Evolutionary conservation across 1,284 basidiomycete genomes (phyloP).

Genomic region (Pseudozyma pruni): DNA sequence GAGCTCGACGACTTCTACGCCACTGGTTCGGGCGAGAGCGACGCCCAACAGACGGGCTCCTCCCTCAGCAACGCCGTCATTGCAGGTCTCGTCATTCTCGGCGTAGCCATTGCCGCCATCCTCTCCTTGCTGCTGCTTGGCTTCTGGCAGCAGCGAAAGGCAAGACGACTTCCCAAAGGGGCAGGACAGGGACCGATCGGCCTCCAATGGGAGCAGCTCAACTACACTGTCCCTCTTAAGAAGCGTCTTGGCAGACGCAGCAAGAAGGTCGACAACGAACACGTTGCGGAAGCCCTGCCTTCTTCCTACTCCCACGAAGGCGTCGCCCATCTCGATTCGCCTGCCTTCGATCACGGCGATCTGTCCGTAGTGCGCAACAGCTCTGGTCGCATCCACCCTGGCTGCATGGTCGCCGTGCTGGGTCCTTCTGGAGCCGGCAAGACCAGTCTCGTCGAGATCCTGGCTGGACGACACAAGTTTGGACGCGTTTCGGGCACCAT

Average conservation of each 20-base stretch:
- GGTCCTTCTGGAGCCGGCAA: slow-evolving; percentile 60
- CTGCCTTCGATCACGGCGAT: background rate
- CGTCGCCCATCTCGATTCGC: slow-evolving; percentile 14
- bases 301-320: slow-evolving; percentile 9
- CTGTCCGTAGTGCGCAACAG: slow-evolving; percentile 23
- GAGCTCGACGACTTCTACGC: slow-evolving; percentile 44
- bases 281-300: background rate
- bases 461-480: slow-evolving; percentile 53
- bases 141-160: slow-evolving; percentile 32
- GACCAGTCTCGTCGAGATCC: slow-evolving; percentile 56
- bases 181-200: slow-evolving; percentile 34
- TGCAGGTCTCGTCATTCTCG: slow-evolving; percentile 53
- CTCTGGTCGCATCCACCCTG: slow-evolving; percentile 47
- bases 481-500: slow-evolving; percentile 42
- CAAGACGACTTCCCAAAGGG: slow-evolving; percentile 22
- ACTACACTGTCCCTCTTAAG: slow-evolving; percentile 28
- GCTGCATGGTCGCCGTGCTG: slow-evolving; percentile 52
- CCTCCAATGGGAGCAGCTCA: slow-evolving; percentile 46
- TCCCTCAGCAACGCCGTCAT: slow-evolving; percentile 48
- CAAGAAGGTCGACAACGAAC: background rate
- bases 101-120: slow-evolving; percentile 38
- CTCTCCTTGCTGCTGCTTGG: slow-evolving; percentile 32
- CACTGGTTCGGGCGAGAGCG: slow-evolving; percentile 18
- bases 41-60: slow-evolving; percentile 2
- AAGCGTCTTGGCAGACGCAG: slow-evolving; percentile 7